These are phyloP conservation scores for Platismatia glauca DNA, from an alignment of 495 filamentous ascomycete species.

Conservation along the genomic window DNA sequence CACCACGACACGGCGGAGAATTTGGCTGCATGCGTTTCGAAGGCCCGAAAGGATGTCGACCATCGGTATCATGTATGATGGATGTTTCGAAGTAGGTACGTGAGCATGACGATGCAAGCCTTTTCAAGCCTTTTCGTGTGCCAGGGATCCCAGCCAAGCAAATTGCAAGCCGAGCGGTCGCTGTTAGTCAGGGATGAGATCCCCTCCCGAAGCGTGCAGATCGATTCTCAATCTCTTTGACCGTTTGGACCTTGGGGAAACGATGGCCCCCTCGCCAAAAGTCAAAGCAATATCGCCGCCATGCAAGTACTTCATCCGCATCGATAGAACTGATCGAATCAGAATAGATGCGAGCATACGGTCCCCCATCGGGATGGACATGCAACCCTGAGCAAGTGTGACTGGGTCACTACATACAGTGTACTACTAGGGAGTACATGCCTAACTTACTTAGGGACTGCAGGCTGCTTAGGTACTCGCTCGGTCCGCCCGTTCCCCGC, in stretches of 20 bases:
- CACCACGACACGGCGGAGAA: neutral
- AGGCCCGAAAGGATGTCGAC: neutral
- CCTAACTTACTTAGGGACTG: too few species aligned
- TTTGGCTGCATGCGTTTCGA: neutral
- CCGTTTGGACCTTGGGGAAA: too few species aligned
- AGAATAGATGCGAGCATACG: too few species aligned
- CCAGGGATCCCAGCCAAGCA: neutral
- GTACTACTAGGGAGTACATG: too few species aligned
- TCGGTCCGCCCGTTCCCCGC: neutral
- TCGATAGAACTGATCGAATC: too few species aligned
- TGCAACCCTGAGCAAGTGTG: neutral
- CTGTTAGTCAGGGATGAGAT: slow-evolving; percentile 4
- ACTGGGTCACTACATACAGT: too few species aligned
- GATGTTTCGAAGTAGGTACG: neutral
- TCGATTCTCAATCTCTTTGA: slow-evolving; percentile 2
- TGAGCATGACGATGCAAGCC: too few species aligned
- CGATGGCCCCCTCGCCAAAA: neutral
- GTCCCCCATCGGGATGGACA: too few species aligned
- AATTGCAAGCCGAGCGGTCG: slow-evolving; percentile 2
- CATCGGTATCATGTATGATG: neutral
- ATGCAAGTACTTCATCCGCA: too few species aligned
- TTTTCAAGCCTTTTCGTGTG: neutral
- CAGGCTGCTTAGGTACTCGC: neutral
- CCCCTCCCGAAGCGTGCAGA: slow-evolving; percentile 5
- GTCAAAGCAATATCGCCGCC: too few species aligned